A percentile compares a stretch with the other conserved stretches of the same genome.
phyloP scores from a whole-genome alignment of 306 rosid genomes.

The Vigna angularis region DNA sequence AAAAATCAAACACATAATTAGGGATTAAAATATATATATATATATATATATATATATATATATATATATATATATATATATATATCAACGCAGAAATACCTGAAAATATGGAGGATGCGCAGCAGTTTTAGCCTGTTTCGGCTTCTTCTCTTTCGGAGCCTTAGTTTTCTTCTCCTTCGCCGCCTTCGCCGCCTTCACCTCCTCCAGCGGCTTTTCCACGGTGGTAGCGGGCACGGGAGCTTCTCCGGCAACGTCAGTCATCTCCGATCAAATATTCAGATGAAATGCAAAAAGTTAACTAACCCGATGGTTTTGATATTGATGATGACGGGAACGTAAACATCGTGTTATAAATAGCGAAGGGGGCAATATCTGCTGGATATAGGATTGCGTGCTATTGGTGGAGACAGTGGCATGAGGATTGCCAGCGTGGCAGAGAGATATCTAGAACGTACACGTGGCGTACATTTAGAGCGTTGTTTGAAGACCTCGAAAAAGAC shows the following conservation, averaged over 20 bases:
- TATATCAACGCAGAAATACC: slow-evolving; percentile 44
- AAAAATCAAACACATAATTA: not conserved
- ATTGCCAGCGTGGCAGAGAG: slow-evolving; percentile 54
- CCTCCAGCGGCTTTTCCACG: slow-evolving; percentile 46
- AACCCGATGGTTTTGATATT: not conserved
- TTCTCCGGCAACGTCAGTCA: slow-evolving; percentile 60
- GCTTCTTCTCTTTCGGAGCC: slow-evolving; percentile 63
- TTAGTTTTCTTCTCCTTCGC: slow-evolving; percentile 63
- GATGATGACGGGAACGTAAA: not conserved
- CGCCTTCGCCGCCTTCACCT: slow-evolving; percentile 51
- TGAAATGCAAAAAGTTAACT: not conserved
- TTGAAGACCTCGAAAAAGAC: not conserved
- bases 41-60: too few species aligned
- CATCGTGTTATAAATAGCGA: slow-evolving; percentile 42
- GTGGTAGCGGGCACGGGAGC: slow-evolving; percentile 39
- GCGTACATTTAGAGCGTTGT: slow-evolving; percentile 36
- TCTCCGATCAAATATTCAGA: slow-evolving; percentile 8
- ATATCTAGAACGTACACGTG: slow-evolving; percentile 67
- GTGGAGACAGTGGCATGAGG: slow-evolving; percentile 10
- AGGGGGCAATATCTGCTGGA: slow-evolving; percentile 41
- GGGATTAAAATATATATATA: not conserved
- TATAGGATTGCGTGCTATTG: slow-evolving; percentile 45
- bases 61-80: too few species aligned
- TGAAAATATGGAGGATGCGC: slow-evolving; percentile 89
- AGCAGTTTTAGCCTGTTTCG: slow-evolving; percentile 60